Evolutionary conservation across 352 stramenopile species (phyloP).

Genomic region (Aphanomyces euteiches): DNA sequence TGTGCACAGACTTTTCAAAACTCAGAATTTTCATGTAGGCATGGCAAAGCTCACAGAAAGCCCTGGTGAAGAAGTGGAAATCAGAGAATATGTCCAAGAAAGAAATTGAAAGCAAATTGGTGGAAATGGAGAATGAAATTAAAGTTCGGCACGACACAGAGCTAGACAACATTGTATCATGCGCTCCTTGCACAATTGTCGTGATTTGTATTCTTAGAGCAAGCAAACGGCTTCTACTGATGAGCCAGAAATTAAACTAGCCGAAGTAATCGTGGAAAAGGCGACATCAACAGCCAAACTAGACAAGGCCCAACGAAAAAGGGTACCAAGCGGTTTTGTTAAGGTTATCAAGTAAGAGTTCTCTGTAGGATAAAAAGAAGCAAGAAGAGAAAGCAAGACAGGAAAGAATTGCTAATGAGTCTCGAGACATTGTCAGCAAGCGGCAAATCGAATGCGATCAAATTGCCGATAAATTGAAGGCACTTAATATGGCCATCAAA

Average conservation of each 20-base stretch:
- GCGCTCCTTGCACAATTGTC: no score
- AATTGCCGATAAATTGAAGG: conserved; percentile 57
- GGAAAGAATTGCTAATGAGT: conserved; percentile 73
- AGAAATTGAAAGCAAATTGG: conserved; percentile 54
- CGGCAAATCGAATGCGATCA: conserved; percentile 77
- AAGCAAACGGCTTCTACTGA: no score
- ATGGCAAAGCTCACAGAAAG: conserved; percentile 73
- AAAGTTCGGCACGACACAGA: conserved; percentile 57
- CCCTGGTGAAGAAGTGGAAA: conserved; percentile 82
- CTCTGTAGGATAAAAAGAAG: conserved; percentile 54
- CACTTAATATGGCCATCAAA: conserved; percentile 67
- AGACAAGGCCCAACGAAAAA: conserved; percentile 68
- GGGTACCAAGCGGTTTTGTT: conserved; percentile 29
- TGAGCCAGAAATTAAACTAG: no score
- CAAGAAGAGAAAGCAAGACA: conserved; percentile 65
- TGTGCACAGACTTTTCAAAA: background rate
- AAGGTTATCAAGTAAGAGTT: conserved; percentile 15
- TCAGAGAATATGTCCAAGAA: conserved; percentile 79
- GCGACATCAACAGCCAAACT: conserved; percentile 33
- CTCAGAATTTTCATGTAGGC: conserved; percentile 38
- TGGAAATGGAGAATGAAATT: conserved; percentile 54
- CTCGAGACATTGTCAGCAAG: conserved; percentile 72
- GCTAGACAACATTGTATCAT: conserved; percentile 35
- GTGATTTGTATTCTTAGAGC: no score
- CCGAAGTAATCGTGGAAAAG: no score